phyloP scores from a whole-genome alignment of 495 filamentous ascomycete species.

The Elasticomyces elasticus region DNA sequence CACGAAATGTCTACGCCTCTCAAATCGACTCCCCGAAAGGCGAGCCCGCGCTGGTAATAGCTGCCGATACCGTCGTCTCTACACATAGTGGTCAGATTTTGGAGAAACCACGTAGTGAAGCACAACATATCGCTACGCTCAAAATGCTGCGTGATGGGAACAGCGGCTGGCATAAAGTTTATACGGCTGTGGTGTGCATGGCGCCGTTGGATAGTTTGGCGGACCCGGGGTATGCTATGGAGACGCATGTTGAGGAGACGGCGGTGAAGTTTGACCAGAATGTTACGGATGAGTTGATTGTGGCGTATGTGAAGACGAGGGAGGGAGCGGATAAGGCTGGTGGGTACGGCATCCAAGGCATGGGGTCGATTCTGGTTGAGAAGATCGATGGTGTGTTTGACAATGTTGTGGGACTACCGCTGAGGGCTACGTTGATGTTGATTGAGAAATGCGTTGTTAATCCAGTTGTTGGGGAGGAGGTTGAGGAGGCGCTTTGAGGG shows the following conservation, averaged over 20 bases:
- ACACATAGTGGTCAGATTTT: conserved; percentile 62
- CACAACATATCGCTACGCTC: conserved; percentile 76
- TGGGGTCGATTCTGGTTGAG: conserved; percentile 78
- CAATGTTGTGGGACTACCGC: conserved; percentile 91
- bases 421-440: conserved; percentile 67
- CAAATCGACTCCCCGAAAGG: conserved; percentile 51
- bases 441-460: conserved; percentile 68
- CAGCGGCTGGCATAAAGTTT: conserved; percentile 56
- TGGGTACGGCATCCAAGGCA: conserved; percentile 85
- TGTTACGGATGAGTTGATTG: conserved; percentile 71
- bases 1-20: conserved; percentile 61
- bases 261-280: conserved; percentile 64
- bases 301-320: conserved; percentile 77
- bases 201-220: conserved; percentile 63
- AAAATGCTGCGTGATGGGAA: conserved; percentile 59
- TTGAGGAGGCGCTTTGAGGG: conserved; percentile 12
- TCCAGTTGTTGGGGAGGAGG: conserved; percentile 42
- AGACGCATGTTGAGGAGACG: conserved; percentile 79
- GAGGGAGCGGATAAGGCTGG: conserved; percentile 96
- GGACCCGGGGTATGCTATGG: conserved; percentile 76
- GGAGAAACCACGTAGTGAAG: conserved; percentile 76
- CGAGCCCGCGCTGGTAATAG: conserved; percentile 78
- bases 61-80: conserved; percentile 87
- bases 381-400: conserved; percentile 81
- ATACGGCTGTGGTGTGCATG: conserved; percentile 73